Percentiles rank a stretch among this genome's conserved stretches.
Conservation (phyloP, 352 stramenopile genomes). For the Globisporangium polare region DNA sequence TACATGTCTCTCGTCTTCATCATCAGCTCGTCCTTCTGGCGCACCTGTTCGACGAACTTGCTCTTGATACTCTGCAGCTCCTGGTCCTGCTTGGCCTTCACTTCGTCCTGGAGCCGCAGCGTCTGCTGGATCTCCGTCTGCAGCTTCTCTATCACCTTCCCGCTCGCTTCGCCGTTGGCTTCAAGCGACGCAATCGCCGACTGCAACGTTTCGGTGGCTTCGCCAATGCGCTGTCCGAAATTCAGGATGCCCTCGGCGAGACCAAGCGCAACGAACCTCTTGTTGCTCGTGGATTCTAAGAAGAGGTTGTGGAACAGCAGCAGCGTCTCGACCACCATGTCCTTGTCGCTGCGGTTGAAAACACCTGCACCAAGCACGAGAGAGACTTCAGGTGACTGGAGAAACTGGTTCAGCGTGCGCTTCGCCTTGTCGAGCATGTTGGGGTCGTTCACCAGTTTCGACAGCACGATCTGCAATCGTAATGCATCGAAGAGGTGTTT, state of each 20-base stretch:
- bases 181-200: conserved; percentile 50
- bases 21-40: conserved; percentile 60
- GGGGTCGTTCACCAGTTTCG: conserved; percentile 41
- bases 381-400: conserved; percentile 68
- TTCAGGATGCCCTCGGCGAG: conserved; percentile 61
- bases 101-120: conserved; percentile 46
- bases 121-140: conserved; percentile 61
- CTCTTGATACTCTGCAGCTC: conserved; percentile 51
- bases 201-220: conserved; percentile 54
- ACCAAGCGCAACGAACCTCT: conserved; percentile 54
- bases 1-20: conserved; percentile 57
- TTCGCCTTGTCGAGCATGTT: conserved; percentile 62
- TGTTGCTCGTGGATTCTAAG: conserved; percentile 36
- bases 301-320: conserved; percentile 54
- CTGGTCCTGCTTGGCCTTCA: conserved; percentile 59
- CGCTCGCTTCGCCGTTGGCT: conserved; percentile 37
- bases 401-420: conserved; percentile 61
- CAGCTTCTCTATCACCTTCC: conserved; percentile 46
- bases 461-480: conserved; percentile 50
- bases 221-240: conserved; percentile 43
- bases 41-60: conserved; percentile 62
- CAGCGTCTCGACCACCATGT: conserved; percentile 60
- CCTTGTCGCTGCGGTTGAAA: conserved; percentile 61
- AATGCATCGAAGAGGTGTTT: neutral
- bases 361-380: conserved; percentile 54